Base-by-base conservation (phyloP, 306 rosid genomes). In the Quercus engelmannii region DNA sequence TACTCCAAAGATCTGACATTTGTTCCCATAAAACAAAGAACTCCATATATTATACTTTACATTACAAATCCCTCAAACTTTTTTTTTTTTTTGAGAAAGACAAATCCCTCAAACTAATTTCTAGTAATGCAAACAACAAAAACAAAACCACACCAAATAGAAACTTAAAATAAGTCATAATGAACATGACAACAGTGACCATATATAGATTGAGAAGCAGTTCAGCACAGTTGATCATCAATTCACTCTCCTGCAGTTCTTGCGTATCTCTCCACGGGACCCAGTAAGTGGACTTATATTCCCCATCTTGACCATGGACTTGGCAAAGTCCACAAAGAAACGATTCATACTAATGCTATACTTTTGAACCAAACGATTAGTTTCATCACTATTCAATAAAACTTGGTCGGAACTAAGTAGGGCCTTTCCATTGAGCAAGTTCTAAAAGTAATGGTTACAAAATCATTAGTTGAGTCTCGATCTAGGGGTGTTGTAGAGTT, bases 271-370 rank as follows among this genome's bases (percentile, higher is more conserved):
- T 65, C 98, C 96, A 79, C 76, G 73, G 62, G 96, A 83, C 9
- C 96, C 94, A 2, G 87, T 87, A 57, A 87, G 86, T 0, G 91
- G 92, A 63, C 80, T 85, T 2, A 88, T 89, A 71, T 86, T 94
- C 26, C 89, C 98, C 96, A 94, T 92, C 73, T 65, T 94, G 80
- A 90, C 82, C 94, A 94, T 91, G 71, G 96, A 86, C 54, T 80
- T 83, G 1, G 12, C 87, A 78, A 92, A 94, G 75, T 92, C 94
- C 2, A 1, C 23, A 33, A 85, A 69, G 90, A 90, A 94, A 58
- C 78, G 91, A 10, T 62, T 23, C 13, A n/a, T 4, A 26, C 87
- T 21, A 0, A 67, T 59, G 81, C 83, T 88, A 41, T 94, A 94
- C 75, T 64, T 74, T 70, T 77, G 83, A 10, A 94, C 96, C 71